Evolutionary conservation across 2,329 filamentous ascomycete genomes (phyloP), one percentile per base, ranked within the genome.

Genomic region (Decorospora gaudefroyi): DNA sequence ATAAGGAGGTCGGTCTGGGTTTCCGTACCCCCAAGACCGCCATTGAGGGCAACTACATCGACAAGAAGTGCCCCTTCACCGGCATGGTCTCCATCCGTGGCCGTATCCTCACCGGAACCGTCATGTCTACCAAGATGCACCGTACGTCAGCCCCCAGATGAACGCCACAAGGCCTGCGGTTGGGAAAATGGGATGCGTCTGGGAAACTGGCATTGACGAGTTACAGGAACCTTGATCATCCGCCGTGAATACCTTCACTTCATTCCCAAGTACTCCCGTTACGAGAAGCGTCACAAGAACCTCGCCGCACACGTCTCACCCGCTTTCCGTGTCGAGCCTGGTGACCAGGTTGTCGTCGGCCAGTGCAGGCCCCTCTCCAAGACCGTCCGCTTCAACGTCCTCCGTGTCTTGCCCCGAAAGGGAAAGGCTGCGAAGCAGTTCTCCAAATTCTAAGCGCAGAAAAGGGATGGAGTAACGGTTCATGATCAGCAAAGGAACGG

Each of bases 201-300:
- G 53, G 50, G 49, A 52, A 54, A 8, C 22, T 37, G 10, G 37
- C 26, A 51, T 57, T 65, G 38, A 65, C 48, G 4, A 16, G 31
- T 8, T 23, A 2, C 48, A 70, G 67, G 67, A 55, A 99, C 93
- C 72, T 81, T 97, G 76, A 87, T 99, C 81, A 95, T 99, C 84
- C 93, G 93, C 78, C 87, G 93, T 79, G 93, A 99, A 85, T 99
- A 99, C 85, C 90, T 99, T 58, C 93, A 99, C 84, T 99, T 89
- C 82, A 88, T 99, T 76, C 91, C 91, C 78, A 99, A 99, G 84
- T 99, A 99, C 86, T 84, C 88, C 76, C 89, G 93, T 86, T 99
- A 99, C 80, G 95, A 99, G 90, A 97, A 96, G 87, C 86, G 93
- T 78, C 93, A 99, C 89, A 96, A 96, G 88, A 99, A 99, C 87